Evolutionary conservation across 345 rosid genomes (phyloP).

Genomic region (Syzygium jambos): DNA sequence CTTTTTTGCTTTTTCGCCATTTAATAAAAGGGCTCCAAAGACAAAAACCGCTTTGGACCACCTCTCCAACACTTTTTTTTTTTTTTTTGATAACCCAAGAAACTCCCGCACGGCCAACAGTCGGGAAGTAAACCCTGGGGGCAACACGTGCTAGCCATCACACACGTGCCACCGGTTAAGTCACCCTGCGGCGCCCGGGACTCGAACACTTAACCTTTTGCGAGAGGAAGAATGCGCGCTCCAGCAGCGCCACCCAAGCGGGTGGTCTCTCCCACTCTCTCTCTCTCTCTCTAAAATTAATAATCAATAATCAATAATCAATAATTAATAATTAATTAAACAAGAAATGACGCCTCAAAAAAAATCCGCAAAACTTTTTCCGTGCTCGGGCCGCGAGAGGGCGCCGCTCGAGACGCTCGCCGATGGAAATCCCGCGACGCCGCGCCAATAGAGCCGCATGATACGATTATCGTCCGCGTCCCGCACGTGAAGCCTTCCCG

Average conservation of each 20-base stretch:
- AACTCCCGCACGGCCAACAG: too few species aligned
- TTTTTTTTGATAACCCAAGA: too few species aligned
- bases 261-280: too few species aligned
- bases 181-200: too few species aligned
- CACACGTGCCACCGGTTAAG: too few species aligned
- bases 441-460: background rate
- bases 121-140: too few species aligned
- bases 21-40: background rate
- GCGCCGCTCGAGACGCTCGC: background rate
- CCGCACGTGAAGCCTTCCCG: too few species aligned
- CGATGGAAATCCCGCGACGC: background rate
- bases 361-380: background rate
- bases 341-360: background rate
- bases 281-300: background rate
- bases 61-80: background rate
- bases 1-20: background rate
- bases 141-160: too few species aligned
- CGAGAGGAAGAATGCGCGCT: too few species aligned
- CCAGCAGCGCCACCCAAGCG: too few species aligned
- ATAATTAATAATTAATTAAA: background rate
- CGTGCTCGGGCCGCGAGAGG: accelerated
- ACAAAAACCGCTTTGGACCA: background rate
- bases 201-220: too few species aligned
- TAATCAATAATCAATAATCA: background rate
- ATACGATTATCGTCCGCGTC: too few species aligned